Percentiles rank a stretch among this genome's conserved stretches.
phyloP scores from a whole-genome alignment of 345 rosid species.

The Gossypium herbaceum region DNA sequence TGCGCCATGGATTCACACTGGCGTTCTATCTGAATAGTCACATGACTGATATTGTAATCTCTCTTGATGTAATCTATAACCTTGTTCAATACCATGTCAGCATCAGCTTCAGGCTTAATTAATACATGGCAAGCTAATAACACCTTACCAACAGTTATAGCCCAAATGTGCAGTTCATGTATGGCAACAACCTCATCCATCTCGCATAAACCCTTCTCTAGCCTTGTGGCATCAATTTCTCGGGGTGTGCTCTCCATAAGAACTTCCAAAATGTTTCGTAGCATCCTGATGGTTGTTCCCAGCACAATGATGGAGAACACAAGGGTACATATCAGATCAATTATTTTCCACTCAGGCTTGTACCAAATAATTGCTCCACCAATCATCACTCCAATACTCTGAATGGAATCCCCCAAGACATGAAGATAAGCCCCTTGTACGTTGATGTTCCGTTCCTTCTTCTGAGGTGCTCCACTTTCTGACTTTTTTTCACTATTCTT shows the following conservation, averaged over 20 bases:
- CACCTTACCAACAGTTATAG: slow-evolving; percentile 52
- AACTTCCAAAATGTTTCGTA: slow-evolving; percentile 60
- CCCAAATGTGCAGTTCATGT: slow-evolving; percentile 74
- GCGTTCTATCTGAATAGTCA: slow-evolving; percentile 65
- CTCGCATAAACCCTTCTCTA: slow-evolving; percentile 33
- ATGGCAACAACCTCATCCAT: slow-evolving; percentile 66
- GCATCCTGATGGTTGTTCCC: slow-evolving; percentile 36
- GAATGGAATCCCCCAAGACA: slow-evolving; percentile 69
- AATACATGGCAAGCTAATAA: slow-evolving; percentile 38
- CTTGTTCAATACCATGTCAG: slow-evolving; percentile 50
- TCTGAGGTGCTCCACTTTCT: slow-evolving; percentile 17
- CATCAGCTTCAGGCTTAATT: slow-evolving; percentile 53
- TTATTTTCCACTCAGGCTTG: slow-evolving; percentile 17
- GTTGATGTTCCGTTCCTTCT: slow-evolving; percentile 49
- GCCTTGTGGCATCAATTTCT: slow-evolving; percentile 1
- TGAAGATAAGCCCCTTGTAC: slow-evolving; percentile 66
- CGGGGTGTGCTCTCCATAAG: slow-evolving; percentile 76
- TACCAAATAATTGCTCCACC: slow-evolving; percentile 70
- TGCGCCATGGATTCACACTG: slow-evolving; percentile 12
- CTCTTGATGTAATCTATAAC: slow-evolving; percentile 49
- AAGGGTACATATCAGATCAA: background rate
- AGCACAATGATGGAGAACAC: background rate
- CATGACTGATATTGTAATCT: slow-evolving; percentile 56
- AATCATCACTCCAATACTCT: slow-evolving; percentile 70
- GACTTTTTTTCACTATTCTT: slow-evolving; percentile 13